Conservation (phyloP, 306 rosid genomes). For the Geum urbanum region DNA sequence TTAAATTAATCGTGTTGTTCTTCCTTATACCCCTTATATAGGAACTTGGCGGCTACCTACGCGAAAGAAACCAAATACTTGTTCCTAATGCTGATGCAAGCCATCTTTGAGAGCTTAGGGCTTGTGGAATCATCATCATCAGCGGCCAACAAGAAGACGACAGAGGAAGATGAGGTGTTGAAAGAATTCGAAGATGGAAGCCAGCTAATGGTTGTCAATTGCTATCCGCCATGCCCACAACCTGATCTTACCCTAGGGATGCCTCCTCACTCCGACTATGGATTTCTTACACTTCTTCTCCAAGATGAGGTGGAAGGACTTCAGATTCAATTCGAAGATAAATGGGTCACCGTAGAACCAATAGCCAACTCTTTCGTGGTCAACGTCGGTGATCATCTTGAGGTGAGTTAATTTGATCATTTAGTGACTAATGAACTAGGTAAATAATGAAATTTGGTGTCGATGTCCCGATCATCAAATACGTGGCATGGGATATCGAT, state of each 20-base stretch:
- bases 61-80: constrained; percentile 51
- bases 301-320: constrained; percentile 80
- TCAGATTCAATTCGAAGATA: constrained; percentile 55
- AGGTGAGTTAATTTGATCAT: constrained; percentile 38
- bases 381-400: constrained; percentile 91
- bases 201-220: constrained; percentile 78
- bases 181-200: constrained; percentile 67
- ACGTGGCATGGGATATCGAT: background rate
- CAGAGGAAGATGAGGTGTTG: constrained; percentile 32
- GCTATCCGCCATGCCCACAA: constrained; percentile 83
- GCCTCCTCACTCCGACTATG: constrained; percentile 95
- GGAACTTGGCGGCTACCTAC: constrained; percentile 58
- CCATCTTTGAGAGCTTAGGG: constrained; percentile 67
- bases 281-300: constrained; percentile 77
- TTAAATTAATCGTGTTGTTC: background rate
- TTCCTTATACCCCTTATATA: constrained; percentile 6
- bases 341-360: constrained; percentile 81
- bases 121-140: constrained; percentile 24
- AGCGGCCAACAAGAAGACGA: constrained; percentile 10
- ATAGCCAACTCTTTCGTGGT: constrained; percentile 65
- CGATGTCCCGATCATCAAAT: background rate
- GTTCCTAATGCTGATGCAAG: constrained; percentile 53
- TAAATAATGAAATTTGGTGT: background rate
- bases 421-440: background rate
- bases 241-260: constrained; percentile 90